phyloP scores from a whole-genome alignment of 176 grass and related monocot genomes.

The Aegilops umbellulata region DNA sequence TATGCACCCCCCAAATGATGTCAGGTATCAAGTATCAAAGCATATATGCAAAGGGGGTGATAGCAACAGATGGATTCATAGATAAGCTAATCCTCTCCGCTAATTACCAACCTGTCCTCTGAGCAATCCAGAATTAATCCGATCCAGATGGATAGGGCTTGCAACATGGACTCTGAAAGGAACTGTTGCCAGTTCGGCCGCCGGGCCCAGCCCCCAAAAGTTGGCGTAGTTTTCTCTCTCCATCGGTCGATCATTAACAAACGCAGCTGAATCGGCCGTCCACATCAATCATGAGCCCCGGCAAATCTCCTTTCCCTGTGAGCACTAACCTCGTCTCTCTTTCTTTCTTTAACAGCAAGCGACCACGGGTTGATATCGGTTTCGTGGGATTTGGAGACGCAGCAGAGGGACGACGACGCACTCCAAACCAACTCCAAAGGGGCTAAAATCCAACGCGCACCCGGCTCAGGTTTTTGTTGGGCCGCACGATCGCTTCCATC shows the following conservation, averaged over 20 bases:
- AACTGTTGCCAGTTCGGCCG: not conserved
- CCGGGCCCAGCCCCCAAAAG: not conserved
- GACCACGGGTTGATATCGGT: not conserved
- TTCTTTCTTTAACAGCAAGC: constrained; percentile 42
- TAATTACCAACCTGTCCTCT: constrained; percentile 42
- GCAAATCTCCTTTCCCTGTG: constrained; percentile 23
- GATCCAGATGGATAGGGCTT: constrained; percentile 38
- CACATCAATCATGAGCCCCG: constrained; percentile 18
- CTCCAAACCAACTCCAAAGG: not conserved
- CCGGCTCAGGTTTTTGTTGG: constrained; percentile 13
- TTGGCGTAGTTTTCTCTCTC: not conserved
- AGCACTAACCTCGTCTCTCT: not conserved
- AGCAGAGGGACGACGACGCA: not conserved
- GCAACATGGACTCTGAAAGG: constrained; percentile 3
- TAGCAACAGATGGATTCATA: not conserved
- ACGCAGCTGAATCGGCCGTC: constrained; percentile 18
- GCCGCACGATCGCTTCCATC: not conserved
- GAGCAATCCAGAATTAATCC: constrained; percentile 22
- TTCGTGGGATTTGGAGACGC: not conserved
- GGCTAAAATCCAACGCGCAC: not conserved
- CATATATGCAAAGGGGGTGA: not conserved
- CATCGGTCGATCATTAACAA: not conserved
- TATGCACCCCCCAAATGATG: not conserved
- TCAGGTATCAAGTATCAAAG: not conserved
- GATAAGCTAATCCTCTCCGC: constrained; percentile 17